Conservation (phyloP, 768 basidiomycete genomes). For the Leccinum longicurvipes region DNA sequence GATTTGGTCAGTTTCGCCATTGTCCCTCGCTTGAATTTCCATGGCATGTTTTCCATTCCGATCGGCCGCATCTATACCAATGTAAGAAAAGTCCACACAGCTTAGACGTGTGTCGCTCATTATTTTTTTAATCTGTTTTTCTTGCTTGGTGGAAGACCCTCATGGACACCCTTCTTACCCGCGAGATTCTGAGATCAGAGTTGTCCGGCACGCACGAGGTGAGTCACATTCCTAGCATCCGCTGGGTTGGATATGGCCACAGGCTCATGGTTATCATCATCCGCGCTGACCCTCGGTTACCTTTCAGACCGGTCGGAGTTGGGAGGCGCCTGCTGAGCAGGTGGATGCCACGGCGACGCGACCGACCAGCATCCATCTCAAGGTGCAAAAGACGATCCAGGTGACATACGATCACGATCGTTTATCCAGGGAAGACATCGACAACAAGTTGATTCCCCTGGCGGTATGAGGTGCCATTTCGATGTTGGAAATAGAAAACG, state of each 20-base stretch:
- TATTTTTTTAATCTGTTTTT: no score
- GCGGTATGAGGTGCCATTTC: neutral
- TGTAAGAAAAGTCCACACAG: neutral
- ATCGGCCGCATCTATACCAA: neutral
- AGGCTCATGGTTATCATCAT: no score
- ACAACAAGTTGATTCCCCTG: neutral
- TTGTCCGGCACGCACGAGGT: neutral
- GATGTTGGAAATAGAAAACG: no score
- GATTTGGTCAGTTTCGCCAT: neutral
- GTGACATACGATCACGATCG: neutral
- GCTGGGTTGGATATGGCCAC: no score
- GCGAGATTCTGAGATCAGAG: neutral
- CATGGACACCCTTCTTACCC: neutral
- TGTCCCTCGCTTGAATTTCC: neutral
- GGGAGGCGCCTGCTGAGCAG: no score
- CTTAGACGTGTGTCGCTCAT: no score
- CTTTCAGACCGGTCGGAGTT: neutral
- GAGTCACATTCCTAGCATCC: neutral
- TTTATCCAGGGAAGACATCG: neutral
- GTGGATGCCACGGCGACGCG: neutral
- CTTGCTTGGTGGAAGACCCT: neutral
- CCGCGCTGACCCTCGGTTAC: neutral
- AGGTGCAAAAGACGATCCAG: neutral
- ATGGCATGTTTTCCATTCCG: neutral
- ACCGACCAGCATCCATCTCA: neutral